Evolutionary conservation across 2,329 filamentous ascomycete genomes (phyloP).

Genomic region (Hypocrella siamensis): DNA sequence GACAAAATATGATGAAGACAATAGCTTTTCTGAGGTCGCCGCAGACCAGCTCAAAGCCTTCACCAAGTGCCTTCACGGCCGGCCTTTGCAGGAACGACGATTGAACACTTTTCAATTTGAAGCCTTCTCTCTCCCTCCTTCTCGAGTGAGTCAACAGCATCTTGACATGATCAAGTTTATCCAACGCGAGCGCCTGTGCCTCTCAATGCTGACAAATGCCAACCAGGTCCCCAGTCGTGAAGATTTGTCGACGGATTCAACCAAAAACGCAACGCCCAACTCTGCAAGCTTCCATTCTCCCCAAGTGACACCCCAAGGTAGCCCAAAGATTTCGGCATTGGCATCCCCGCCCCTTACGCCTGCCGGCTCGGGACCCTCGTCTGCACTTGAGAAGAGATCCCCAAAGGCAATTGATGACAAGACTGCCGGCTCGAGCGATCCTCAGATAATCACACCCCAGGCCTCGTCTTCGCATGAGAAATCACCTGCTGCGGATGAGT

Average conservation of each 20-base stretch:
- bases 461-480: constrained; percentile 42
- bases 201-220: too few relatives aligned
- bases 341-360: constrained; percentile 85
- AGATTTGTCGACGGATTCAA: constrained; percentile 42
- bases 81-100: constrained; percentile 64
- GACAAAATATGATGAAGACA: constrained; percentile 10
- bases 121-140: constrained; percentile 73
- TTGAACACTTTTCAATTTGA: constrained; percentile 83
- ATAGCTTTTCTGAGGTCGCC: constrained; percentile 25
- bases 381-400: constrained; percentile 11
- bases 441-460: constrained; percentile 49
- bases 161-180: neutral
- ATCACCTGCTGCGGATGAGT: constrained; percentile 23
- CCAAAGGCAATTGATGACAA: constrained; percentile 18
- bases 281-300: constrained; percentile 52
- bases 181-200: too few relatives aligned
- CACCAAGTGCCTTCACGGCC: constrained; percentile 55
- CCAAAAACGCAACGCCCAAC: constrained; percentile 46
- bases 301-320: constrained; percentile 48
- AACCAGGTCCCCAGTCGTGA: constrained; percentile 41
- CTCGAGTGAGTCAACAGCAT: constrained; percentile 46
- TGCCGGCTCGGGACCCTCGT: constrained; percentile 46
- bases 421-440: constrained; percentile 21
- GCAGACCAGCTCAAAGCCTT: constrained; percentile 55
- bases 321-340: constrained; percentile 53